Conservation (phyloP, 768 basidiomycete species). For the Mycena venus region DNA sequence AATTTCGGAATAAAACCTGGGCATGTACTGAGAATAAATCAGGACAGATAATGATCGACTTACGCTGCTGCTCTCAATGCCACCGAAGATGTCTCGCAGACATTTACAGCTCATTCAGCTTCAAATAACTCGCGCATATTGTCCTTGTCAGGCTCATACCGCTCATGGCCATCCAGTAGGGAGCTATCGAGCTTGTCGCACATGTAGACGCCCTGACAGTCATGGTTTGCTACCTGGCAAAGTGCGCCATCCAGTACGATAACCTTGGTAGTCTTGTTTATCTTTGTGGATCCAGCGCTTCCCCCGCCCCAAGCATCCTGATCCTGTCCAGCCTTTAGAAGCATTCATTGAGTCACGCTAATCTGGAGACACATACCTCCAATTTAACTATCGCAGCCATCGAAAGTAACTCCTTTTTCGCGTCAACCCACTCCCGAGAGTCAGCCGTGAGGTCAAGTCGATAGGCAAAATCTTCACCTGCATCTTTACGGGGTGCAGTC, state of each 20-base stretch:
- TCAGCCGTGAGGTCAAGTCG: background rate
- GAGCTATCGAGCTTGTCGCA: too few species aligned
- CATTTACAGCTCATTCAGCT: background rate
- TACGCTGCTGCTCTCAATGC: too few species aligned
- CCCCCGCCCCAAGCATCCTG: background rate
- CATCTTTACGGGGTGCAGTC: background rate
- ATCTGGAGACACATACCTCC: background rate
- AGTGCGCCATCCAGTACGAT: background rate
- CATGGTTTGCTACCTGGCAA: too few species aligned
- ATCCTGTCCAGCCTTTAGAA: too few species aligned
- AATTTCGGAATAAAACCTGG: background rate
- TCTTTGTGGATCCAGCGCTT: background rate
- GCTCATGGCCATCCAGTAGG: too few species aligned
- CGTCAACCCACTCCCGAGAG: background rate
- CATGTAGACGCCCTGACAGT: too few species aligned
- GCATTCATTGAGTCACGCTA: too few species aligned
- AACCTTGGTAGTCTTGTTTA: background rate
- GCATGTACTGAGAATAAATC: too few species aligned
- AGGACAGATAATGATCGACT: too few species aligned
- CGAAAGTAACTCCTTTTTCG: background rate
- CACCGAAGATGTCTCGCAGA: too few species aligned
- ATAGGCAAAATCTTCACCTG: background rate
- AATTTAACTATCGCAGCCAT: slow-evolving; percentile 5
- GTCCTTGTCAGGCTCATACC: too few species aligned
- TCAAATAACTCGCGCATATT: background rate